Evolutionary conservation across 768 basidiomycete species (phyloP).

Genomic region (Psilocybe sp.): DNA sequence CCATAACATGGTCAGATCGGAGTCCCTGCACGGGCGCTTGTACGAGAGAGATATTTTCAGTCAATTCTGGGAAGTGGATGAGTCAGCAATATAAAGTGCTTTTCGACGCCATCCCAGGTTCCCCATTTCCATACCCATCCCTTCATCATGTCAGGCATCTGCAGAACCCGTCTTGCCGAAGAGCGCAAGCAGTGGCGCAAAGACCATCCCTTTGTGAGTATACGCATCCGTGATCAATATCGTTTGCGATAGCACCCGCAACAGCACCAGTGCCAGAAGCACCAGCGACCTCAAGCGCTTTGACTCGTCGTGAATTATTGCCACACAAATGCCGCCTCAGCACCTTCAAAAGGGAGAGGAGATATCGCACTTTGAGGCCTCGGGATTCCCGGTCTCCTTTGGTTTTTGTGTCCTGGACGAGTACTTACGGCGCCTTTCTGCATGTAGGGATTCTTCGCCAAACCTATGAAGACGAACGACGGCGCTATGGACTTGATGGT

Average conservation of each 20-base stretch:
- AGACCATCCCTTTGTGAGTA: conserved; percentile 95
- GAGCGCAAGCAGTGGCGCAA: conserved; percentile 99
- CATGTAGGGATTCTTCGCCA: conserved; percentile 91
- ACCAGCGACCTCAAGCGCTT: not conserved
- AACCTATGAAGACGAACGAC: conserved; percentile 85
- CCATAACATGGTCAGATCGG: too few relatives aligned
- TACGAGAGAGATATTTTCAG: not conserved
- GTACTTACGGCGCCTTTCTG: conserved; percentile 2
- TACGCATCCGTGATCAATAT: not conserved
- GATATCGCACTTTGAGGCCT: too few relatives aligned
- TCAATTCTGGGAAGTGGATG: not conserved
- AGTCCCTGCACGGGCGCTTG: conserved; percentile 1
- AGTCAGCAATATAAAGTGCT: conserved; percentile 3
- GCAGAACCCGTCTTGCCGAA: conserved; percentile 88
- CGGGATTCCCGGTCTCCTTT: not conserved
- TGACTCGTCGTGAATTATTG: not conserved
- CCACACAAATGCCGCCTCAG: too few relatives aligned
- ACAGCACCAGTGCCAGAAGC: conserved; percentile 7
- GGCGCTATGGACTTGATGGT: conserved; percentile 95
- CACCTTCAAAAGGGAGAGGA: too few relatives aligned
- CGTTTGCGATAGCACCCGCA: not conserved
- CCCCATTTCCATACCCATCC: not conserved
- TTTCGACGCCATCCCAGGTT: conserved; percentile 1
- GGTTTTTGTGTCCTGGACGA: not conserved
- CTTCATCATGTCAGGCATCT: conserved; percentile 79